Base-by-base conservation (phyloP, 495 filamentous ascomycete species). In the Xylaria acuta region DNA sequence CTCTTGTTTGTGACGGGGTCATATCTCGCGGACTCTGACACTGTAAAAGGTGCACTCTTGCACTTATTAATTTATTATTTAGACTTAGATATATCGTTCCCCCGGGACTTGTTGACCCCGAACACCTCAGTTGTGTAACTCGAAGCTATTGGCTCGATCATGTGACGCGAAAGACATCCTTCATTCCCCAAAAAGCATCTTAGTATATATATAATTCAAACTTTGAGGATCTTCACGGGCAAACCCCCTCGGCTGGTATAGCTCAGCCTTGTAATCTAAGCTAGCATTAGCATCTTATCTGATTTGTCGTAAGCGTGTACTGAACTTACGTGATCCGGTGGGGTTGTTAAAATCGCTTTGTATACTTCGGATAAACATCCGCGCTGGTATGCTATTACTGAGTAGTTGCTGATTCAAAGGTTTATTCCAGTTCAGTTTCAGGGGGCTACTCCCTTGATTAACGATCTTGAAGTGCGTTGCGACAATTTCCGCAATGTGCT, bases 381-480 rank as follows among this genome's bases (percentile, higher is more conserved):
- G 54, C 7, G 67, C 67, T 16, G 14, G n/a, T n/a, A 51, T 27
- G 25, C 53, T 69, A 14, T 69, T 38, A 32, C 25, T 63, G 22
- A 69, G n/a, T 14, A 69, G 43, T 63, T 63, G 36, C n/a, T 63
- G 51, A 30, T 63, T 69, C 9, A 58, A 45, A 20, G 8, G 38
- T 9, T 69, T 69, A 22, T 40, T 63, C 67, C 53, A 69, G 51
- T 69, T 63, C 6, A 53, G 51, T 45, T 58, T 62, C 27, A 69
- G 25, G 36, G 67, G 53, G 5, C 53, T 69, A 18, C 20, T 58
- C 9, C 53, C 67, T 62, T 69, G 53, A 43, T 43, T 69, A 22
- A 69, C 67, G 11, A 69, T 51, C n/a, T 63, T 58, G 58, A 69
- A 69, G n/a, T 63, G 53, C 6, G 67, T 69, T 14, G 67, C 38